Conservation (phyloP, 495 filamentous ascomycete genomes). For the Penicillium paradoxum region DNA sequence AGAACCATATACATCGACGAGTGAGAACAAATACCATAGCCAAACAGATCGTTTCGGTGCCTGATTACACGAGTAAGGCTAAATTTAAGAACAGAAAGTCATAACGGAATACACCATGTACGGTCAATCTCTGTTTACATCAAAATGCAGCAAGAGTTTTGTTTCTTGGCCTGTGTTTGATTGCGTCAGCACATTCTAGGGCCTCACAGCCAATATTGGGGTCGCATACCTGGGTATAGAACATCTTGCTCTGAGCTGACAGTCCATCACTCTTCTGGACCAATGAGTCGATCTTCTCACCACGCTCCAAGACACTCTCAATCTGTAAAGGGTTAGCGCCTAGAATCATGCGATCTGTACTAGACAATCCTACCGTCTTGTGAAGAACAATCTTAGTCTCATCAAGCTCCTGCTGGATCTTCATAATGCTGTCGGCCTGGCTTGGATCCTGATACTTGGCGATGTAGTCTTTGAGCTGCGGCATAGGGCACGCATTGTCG, state of each 20-base stretch:
- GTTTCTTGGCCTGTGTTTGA: slow-evolving; percentile 74
- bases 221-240: slow-evolving; percentile 69
- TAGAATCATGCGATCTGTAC: neutral
- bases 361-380: slow-evolving; percentile 57
- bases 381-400: slow-evolving; percentile 97
- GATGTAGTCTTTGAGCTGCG: slow-evolving; percentile 73
- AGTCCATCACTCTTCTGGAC: slow-evolving; percentile 85
- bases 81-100: slow-evolving; percentile 1
- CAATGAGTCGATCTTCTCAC: slow-evolving; percentile 84
- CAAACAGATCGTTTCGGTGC: slow-evolving; percentile 6
- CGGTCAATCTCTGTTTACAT: slow-evolving; percentile 47
- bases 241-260: slow-evolving; percentile 90
- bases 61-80: slow-evolving; percentile 14
- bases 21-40: slow-evolving; percentile 13
- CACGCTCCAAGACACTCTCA: slow-evolving; percentile 76
- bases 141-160: slow-evolving; percentile 86
- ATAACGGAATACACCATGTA: neutral
- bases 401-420: slow-evolving; percentile 94
- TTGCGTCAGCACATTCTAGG: neutral
- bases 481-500: slow-evolving; percentile 49
- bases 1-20: slow-evolving; percentile 42
- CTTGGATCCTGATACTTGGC: slow-evolving; percentile 83
- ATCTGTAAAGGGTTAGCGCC: slow-evolving; percentile 39
- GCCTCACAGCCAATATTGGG: neutral
- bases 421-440: slow-evolving; percentile 85